Base-by-base conservation (phyloP, 192 early-diverging fungal species). In the Coemansia sp. region DNA sequence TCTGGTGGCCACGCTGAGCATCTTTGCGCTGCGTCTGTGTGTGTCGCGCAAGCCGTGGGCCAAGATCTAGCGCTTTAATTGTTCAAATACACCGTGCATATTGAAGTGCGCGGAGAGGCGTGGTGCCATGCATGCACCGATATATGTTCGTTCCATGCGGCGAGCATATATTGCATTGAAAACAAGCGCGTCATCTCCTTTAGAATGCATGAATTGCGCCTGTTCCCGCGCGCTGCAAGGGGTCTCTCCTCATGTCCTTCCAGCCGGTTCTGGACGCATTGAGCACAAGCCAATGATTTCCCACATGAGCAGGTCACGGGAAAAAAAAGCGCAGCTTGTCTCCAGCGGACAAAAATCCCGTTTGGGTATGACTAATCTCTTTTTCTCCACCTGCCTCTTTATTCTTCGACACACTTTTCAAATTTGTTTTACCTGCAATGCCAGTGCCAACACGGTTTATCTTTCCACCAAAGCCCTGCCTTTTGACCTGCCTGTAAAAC, bases 1-100 rank as follows among this genome's bases (percentile, higher is more conserved):
- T 57, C 40, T 76, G 27, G 17, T 76, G 3, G 73, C 73, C 30
- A 76, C 73, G 9, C 53, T 76, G 10, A 76, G 73, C 58, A 76
- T 76, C 27, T 34, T 76, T 55, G 73, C 73, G 11, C 57, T 76
- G 27, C 66, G 73, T 42, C 42, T 76, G n/a, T 62, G 73, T 27
- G 73, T 76, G 15, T 61, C 58, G 17, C 42, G 58, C 49, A 68
- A 55, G 30, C 61, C 55, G 9, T 76, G 73, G 73, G 36, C 42
- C 31, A 76, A 69, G 55, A 76, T 76, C 14, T 60, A 63, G 32
- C 17, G n/a, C n/a, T n/a, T n/a, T n/a, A n/a, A n/a, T n/a, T n/a
- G n/a, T n/a, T n/a, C n/a, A n/a, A n/a, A n/a, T n/a, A n/a, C n/a
- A n/a, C n/a, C n/a, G n/a, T n/a, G n/a, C n/a, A n/a, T n/a, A n/a